These are phyloP conservation scores for Fusarium phyllophilum DNA, from an alignment of 2,329 filamentous ascomycete genomes.

Conservation along the genomic window DNA sequence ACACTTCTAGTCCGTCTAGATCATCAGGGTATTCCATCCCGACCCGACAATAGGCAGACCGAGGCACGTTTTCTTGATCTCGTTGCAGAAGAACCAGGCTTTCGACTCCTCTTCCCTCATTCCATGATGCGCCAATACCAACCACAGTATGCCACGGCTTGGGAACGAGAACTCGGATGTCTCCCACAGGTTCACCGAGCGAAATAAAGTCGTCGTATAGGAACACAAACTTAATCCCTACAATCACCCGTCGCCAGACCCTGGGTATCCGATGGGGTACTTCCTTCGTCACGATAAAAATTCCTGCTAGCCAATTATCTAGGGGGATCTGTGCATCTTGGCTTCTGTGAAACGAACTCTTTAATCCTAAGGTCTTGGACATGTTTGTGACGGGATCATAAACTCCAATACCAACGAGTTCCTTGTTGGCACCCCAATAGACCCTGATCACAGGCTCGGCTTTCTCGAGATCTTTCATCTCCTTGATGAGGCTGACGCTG, in stretches of 20 bases:
- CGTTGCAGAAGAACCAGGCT: not conserved
- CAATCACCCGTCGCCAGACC: not conserved
- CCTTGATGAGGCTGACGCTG: not conserved
- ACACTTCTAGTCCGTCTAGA: not conserved
- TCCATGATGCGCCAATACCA: not conserved
- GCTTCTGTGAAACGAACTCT: fast-evolving
- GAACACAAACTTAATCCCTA: not conserved
- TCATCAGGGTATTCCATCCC: not conserved
- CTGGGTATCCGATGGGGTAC: not conserved
- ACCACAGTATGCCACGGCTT: not conserved
- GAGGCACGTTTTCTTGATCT: not conserved
- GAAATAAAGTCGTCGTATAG: not conserved
- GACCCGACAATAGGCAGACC: not conserved
- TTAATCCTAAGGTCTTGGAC: not conserved
- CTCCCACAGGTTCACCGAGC: not conserved
- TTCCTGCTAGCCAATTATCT: not conserved
- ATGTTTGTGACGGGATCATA: not conserved
- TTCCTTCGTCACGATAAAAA: not conserved
- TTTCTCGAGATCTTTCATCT: not conserved
- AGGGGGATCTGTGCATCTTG: not conserved
- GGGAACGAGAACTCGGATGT: not conserved
- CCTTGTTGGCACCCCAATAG: not conserved
- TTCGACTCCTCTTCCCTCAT: not conserved
- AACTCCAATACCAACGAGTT: not conserved
- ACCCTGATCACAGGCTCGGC: not conserved